phyloP scores from a whole-genome alignment of 106 monocot genomes.

The Allium fistulosum region DNA sequence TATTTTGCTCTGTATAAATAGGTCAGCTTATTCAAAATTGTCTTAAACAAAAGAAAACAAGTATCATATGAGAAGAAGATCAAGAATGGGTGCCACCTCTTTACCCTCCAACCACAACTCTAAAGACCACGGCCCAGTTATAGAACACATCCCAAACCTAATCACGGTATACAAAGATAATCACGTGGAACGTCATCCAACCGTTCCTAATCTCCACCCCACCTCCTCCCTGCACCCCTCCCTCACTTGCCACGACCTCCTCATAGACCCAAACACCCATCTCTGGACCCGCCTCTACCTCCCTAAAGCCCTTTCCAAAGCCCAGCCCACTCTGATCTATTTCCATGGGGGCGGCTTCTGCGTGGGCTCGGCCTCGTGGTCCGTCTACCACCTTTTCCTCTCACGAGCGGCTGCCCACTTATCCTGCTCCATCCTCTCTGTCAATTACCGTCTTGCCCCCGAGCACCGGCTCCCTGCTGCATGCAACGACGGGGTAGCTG shows the following conservation, averaged over 20 bases:
- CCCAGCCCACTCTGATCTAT: conserved; percentile 59
- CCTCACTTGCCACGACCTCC: conserved; percentile 29
- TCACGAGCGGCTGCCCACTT: conserved; percentile 15
- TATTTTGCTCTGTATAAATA: not conserved
- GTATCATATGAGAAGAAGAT: conserved; percentile 6
- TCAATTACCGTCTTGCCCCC: conserved; percentile 81
- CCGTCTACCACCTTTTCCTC: conserved; percentile 77
- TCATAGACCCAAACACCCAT: conserved; percentile 18
- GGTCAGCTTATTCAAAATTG: conserved; percentile 1
- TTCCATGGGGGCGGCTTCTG: conserved; percentile 95
- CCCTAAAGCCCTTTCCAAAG: conserved; percentile 17
- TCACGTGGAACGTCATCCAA: conserved; percentile 60
- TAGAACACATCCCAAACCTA: conserved; percentile 71
- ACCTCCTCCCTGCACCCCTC: conserved; percentile 23
- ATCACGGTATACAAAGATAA: conserved; percentile 59
- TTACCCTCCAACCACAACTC: not conserved
- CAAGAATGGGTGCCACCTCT: conserved; percentile 38
- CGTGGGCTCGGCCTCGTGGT: conserved; percentile 72
- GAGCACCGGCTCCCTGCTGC: conserved; percentile 83
- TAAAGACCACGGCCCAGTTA: conserved; percentile 12
- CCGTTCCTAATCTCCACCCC: conserved; percentile 35
- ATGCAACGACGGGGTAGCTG: conserved; percentile 53
- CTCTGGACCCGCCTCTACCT: conserved; percentile 49
- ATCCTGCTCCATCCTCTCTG: conserved; percentile 42
- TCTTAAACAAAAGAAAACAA: not conserved